Base-by-base conservation (phyloP, 139 green algal species). In the Zygnema cylindricum region DNA sequence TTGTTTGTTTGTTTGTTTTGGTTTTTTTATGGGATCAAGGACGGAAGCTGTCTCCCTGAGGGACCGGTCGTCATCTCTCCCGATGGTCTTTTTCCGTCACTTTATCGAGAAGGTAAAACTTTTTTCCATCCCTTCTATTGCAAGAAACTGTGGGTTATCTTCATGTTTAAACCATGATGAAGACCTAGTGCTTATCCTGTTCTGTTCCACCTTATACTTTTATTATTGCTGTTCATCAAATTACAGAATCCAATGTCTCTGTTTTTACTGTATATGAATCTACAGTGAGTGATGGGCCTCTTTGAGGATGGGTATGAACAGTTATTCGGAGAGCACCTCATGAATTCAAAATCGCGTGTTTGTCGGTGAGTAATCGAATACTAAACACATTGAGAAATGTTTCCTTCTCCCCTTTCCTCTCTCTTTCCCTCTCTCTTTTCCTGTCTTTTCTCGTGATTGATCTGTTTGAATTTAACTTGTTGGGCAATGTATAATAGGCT, bases 21-120 rank as follows among this genome's bases (percentile, higher is more conserved):
- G n/a, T n/a, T n/a, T n/a, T n/a, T n/a, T 79, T 81, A 21, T 69
- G 75, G 35, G 16, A 77, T 38, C 30, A 85, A 98, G 89, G 81
- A 95, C 75, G 95, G 95, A n/a, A 81, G 93, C 39, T 89, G 43
- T 21, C 16, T 98, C 91, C 94, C 87, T 33, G 73, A 91, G 1
- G 96, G 96, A 0, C 96, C 96, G 21, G 95, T 99, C 84, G 97
- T 99, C 87, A 98, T 98, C 36, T 98, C 96, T 2, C 96, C 96
- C 3, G 95, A 99, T 84, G 96, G 96, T 43, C 93, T 99, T 30
- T 92, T 98, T 77, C 96, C 96, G 1, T 96, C 94, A 23, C 92
- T 99, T 55, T 98, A 98, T 93, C 94, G 96, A 69, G 94, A 96
- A 91, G 91, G 95, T 82, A n/a, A 0, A 35, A 7, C 41, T 0